Base-by-base conservation (phyloP, 805 yeast species). In the Pichia deserticola region DNA sequence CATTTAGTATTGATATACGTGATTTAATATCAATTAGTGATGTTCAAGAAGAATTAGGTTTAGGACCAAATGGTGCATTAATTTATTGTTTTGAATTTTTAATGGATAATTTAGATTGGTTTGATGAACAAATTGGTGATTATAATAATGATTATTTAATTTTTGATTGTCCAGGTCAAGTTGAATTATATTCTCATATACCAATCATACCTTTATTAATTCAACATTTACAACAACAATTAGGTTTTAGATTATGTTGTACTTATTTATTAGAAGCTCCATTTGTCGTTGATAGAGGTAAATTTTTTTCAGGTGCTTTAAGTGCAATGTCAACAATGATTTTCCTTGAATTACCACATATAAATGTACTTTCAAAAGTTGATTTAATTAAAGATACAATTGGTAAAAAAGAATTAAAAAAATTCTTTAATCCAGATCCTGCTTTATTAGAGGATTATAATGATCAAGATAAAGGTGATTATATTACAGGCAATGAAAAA, bases 301-400 rank as follows among this genome's bases (percentile, higher is more conserved):
- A 95, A 68, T 93, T 89, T 67, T 93, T 93, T 65, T 84, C 95
- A 48, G 99, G 99, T 3, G 95, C 96, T 0, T 72, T 93, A 51
- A 81, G 90, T 63, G 99, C 99, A 25, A 93, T 93, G 99, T 84
- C 95, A 27, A 96, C 99, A 1, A 93, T 93, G 99, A 88, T 93
- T 32, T 73, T 93, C 51, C 73, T 93, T 46, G 99, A 93, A 65
- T 75, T 92, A 40, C 99, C 99, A 13, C 99, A 93, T 64, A 82
- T 93, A 50, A 93, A 93, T 63, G 80, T 93, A 20, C 72, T 93
- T 43, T 85, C 95, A 49, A 93, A 93, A 62, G 69, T 87, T 47
- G 99, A 93, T 63, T 74, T 92, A 61, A 78, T 93, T 43, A 86
- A 86, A 59, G 88, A 86, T 60, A 86, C 85, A 35, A 82, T 80